Base-by-base conservation (phyloP, 495 filamentous ascomycete species). In the Podospora pseudocomata region DNA sequence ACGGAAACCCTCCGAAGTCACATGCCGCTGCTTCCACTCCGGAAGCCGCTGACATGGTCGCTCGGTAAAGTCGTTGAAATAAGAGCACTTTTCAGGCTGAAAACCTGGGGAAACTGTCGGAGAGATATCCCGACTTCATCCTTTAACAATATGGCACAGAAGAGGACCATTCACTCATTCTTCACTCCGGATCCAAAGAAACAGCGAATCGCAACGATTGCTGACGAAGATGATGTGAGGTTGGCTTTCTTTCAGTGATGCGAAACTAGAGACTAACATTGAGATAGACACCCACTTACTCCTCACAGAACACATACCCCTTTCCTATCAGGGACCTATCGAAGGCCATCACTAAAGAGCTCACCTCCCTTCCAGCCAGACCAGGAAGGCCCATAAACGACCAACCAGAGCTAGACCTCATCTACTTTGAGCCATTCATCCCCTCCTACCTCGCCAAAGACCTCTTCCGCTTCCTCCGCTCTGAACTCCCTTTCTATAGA, bases 401-500 rank as follows among this genome's bases (percentile, higher is more conserved):
- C 71, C 85, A 88, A 69, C 83, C 85, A 0, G 81, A 91, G 70
- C 83, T 92, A 0, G 86, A 91, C 73, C 76, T 92, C 0, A 77
- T 92, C 20, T 88, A 89, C 72, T 92, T 87, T 76, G 81, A 88
- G 66, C 90, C 89, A 0, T 91, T 87, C 66, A 81, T 92, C 19
- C 81, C 84, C 0, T 73, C 80, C 9, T 65, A 77, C 6, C 79
- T 86, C 16, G 78, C 84, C 7, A 80, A 78, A 16, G 79, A 87
- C 63, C 81, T 92, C 0, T 93, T 91, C 78, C 73, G 87, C 15
- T 89, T 90, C 74, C 81, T 92, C 0, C 83, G 89, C 0, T 70
- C 75, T 15, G 80, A 87, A 58, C 74, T 92, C 11, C 88, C 88
- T 58, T 93, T 92, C 76, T 92, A 92, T 74, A 82, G 89, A 18